Conservation (phyloP, 148 eudicot genomes). For the Camellia lanceoleosa region DNA sequence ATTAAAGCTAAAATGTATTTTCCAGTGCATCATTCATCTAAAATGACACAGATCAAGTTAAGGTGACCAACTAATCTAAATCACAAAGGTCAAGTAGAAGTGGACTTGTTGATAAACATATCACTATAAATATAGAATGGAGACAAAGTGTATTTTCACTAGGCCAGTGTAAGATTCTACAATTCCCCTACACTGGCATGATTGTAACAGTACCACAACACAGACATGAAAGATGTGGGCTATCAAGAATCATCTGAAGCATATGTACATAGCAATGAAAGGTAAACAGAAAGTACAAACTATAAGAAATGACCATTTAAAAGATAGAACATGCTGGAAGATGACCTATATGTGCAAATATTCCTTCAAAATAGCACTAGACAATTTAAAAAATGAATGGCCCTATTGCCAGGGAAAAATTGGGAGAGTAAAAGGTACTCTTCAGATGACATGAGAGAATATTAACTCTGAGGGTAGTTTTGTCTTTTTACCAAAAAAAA, state of each 20-base stretch:
- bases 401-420: neutral
- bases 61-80: neutral
- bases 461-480: neutral
- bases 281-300: neutral
- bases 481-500: neutral
- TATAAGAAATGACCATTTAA: neutral
- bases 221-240: neutral
- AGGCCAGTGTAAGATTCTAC: neutral
- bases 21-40: neutral
- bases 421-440: neutral
- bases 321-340: neutral
- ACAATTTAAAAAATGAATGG: neutral
- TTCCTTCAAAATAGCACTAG: conserved; percentile 1
- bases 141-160: neutral
- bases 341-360: neutral
- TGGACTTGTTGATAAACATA: neutral
- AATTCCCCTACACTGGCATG: neutral
- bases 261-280: neutral
- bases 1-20: neutral
- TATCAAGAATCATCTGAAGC: neutral
- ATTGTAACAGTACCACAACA: neutral
- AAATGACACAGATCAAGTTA: neutral
- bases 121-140: neutral
- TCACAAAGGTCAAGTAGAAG: neutral
- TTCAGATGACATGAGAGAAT: too few species aligned